phyloP scores from a whole-genome alignment of 257 asterid species.

The Penstemon eatonii region DNA sequence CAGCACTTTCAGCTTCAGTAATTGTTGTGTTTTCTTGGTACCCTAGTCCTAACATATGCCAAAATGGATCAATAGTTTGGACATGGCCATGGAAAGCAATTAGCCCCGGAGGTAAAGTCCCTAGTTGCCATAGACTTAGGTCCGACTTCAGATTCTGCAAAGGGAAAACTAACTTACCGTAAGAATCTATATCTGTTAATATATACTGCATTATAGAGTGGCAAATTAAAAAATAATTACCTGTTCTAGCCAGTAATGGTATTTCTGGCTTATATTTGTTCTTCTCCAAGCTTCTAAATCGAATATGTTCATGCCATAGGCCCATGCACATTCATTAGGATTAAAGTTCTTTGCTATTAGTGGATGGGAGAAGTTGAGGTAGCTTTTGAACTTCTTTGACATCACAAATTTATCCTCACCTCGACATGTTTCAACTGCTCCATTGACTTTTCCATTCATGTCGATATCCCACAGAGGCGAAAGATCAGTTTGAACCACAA shows the following conservation, averaged over 20 bases:
- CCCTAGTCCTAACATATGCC: conserved; percentile 98
- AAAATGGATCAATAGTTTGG: conserved; percentile 67
- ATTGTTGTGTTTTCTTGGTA: conserved; percentile 82
- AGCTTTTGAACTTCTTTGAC: conserved; percentile 87
- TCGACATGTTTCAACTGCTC: conserved; percentile 91
- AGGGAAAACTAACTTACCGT: not conserved
- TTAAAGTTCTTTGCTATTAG: conserved; percentile 62
- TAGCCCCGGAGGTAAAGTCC: conserved; percentile 92
- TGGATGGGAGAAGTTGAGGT: conserved; percentile 92
- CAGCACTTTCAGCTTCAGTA: conserved; percentile 73
- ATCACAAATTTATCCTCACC: conserved; percentile 87
- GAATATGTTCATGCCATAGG: conserved; percentile 94
- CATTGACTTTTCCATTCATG: conserved; percentile 89
- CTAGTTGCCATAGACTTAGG: conserved; percentile 94
- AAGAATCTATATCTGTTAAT: not conserved
- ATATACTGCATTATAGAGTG: not conserved
- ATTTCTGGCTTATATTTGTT: conserved; percentile 74
- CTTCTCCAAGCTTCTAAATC: conserved; percentile 91
- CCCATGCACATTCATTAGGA: conserved; percentile 98
- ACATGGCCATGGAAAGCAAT: conserved; percentile 90
- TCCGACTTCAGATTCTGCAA: conserved; percentile 88
- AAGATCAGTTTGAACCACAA: conserved; percentile 89
- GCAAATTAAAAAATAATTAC: conserved; percentile 33
- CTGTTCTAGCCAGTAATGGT: conserved; percentile 84
- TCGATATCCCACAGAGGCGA: conserved; percentile 91